phyloP scores from a whole-genome alignment of 2,329 filamentous ascomycete species.

The Magnaporthales sp. region DNA sequence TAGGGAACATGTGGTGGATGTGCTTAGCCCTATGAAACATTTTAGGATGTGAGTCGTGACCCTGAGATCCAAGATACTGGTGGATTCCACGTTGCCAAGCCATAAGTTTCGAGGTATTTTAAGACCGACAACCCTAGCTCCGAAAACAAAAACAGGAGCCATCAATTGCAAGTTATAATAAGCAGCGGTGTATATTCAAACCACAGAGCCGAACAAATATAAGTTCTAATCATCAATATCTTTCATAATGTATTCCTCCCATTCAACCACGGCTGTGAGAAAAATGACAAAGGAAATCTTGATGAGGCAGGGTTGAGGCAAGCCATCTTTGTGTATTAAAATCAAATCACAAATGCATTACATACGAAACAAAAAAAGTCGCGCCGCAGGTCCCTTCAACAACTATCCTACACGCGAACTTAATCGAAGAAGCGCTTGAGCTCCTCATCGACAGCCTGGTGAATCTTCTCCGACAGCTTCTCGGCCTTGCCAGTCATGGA shows the following conservation, averaged over 20 bases:
- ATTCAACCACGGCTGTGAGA: background rate
- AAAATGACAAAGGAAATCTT: slow-evolving; percentile 5
- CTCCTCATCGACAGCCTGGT: slow-evolving; percentile 53
- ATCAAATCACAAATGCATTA: slow-evolving; percentile 1
- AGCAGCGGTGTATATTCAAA: background rate
- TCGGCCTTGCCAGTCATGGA: slow-evolving; percentile 46
- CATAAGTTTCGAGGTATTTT: background rate
- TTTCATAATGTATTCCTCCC: background rate
- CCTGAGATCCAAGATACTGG: no score
- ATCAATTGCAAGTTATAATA: background rate
- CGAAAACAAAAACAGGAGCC: background rate
- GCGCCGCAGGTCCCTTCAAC: background rate
- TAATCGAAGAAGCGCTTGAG: slow-evolving; percentile 51
- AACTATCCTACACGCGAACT: slow-evolving; percentile 7
- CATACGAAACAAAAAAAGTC: slow-evolving; percentile 7
- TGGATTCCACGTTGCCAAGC: background rate
- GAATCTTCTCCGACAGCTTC: slow-evolving; percentile 55
- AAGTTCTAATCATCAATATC: background rate
- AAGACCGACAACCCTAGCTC: no score
- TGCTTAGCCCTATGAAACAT: no score
- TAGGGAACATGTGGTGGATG: no score
- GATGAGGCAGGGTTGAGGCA: background rate
- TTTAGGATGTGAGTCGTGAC: no score
- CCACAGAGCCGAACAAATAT: background rate
- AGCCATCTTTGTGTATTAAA: background rate